phyloP scores from a whole-genome alignment of 352 stramenopile genomes.

The Blastocystis sp. region DNA sequence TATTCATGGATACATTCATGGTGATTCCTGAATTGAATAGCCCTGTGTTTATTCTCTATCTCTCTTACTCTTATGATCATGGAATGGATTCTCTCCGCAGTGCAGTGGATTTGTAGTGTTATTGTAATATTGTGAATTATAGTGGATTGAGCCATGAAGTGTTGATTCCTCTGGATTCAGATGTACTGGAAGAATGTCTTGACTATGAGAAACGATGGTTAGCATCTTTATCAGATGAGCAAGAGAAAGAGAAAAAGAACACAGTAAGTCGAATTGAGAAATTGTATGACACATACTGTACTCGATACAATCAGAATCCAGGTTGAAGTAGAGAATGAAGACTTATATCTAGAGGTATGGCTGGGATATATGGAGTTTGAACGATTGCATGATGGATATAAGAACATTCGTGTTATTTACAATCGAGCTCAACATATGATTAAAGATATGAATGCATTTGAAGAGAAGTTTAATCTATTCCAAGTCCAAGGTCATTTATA shows the following conservation, averaged over 20 bases:
- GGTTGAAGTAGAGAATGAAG: not conserved
- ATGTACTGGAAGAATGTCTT: slow-evolving; percentile 1
- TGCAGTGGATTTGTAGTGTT: not conserved
- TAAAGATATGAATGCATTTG: not conserved
- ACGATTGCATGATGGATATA: not conserved
- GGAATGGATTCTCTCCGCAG: not conserved
- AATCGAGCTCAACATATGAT: slow-evolving; percentile 6
- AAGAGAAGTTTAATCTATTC: slow-evolving; percentile 44
- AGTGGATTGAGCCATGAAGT: slow-evolving; percentile 43
- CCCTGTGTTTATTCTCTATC: slow-evolving; percentile 40
- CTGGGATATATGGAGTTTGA: slow-evolving; percentile 23
- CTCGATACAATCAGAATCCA: not conserved
- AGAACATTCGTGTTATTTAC: slow-evolving; percentile 28
- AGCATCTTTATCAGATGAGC: not conserved
- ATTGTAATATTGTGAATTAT: not conserved
- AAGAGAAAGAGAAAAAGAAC: not conserved
- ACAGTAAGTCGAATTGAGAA: not conserved
- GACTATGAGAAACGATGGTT: slow-evolving; percentile 11
- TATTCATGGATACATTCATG: slow-evolving; percentile 21
- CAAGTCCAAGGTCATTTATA: slow-evolving; percentile 30
- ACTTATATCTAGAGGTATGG: not conserved
- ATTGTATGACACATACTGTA: not conserved
- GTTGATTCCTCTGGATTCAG: slow-evolving; percentile 19
- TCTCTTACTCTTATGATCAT: slow-evolving; percentile 26
- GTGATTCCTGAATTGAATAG: slow-evolving; percentile 24